These are phyloP conservation scores for Phialophora expanda DNA, from an alignment of 2,329 filamentous ascomycete species.

Conservation along the genomic window DNA sequence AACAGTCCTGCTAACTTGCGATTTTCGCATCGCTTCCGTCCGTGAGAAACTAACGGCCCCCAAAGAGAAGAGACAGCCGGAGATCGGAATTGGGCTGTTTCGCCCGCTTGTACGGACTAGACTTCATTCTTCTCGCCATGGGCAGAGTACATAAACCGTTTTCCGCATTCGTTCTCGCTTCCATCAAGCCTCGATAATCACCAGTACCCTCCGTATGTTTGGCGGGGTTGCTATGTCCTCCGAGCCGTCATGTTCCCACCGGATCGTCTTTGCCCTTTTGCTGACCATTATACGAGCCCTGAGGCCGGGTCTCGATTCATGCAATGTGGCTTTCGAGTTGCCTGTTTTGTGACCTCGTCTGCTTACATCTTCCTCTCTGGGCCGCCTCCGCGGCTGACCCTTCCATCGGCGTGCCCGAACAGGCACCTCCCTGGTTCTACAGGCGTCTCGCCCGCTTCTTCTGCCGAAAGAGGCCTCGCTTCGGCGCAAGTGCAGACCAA, in stretches of 20 bases:
- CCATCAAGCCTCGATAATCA: background rate
- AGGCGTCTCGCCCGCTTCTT: slow-evolving; percentile 15
- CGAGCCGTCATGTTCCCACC: background rate
- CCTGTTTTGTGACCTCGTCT: slow-evolving; percentile 17
- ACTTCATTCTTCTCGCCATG: background rate
- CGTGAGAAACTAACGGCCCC: background rate
- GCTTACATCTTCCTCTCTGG: slow-evolving; percentile 26
- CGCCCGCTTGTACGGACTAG: background rate
- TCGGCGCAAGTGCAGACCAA: slow-evolving; percentile 10
- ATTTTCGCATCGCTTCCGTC: background rate
- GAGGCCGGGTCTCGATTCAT: slow-evolving; percentile 15
- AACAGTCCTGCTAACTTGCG: background rate
- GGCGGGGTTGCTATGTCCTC: background rate
- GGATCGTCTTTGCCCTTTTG: slow-evolving; percentile 6
- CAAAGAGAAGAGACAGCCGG: background rate
- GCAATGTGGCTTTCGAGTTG: slow-evolving; percentile 20
- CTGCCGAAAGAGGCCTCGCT: slow-evolving; percentile 24
- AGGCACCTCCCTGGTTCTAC: slow-evolving; percentile 9
- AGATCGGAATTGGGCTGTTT: slow-evolving; percentile 13
- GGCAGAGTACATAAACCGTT: slow-evolving; percentile 17
- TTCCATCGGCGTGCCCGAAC: slow-evolving; percentile 24
- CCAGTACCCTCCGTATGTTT: background rate
- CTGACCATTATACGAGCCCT: slow-evolving; percentile 8
- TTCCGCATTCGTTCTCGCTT: slow-evolving; percentile 22
- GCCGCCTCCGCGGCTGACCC: slow-evolving; percentile 18